Evolutionary conservation across 2,329 filamentous ascomycete genomes (phyloP).

Genomic region (Chaetoscypha palmicola): DNA sequence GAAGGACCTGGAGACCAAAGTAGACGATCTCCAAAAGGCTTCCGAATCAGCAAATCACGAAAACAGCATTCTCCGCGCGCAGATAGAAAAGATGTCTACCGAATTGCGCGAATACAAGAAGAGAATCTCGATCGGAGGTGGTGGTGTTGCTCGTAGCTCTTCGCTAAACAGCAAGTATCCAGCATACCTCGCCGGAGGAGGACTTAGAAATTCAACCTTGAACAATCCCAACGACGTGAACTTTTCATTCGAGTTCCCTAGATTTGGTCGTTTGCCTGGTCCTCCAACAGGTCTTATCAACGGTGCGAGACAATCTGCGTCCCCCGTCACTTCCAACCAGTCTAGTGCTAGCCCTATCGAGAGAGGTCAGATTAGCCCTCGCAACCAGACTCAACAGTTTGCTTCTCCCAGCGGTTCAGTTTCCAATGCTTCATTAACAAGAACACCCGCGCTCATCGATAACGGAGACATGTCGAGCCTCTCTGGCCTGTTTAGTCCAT

Average conservation of each 20-base stretch:
- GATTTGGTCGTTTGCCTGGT: conserved; percentile 69
- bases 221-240: conserved; percentile 65
- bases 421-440: conserved; percentile 26
- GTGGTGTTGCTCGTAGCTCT: conserved; percentile 14
- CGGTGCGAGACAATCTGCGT: conserved; percentile 18
- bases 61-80: conserved; percentile 74
- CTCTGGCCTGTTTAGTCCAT: conserved; percentile 53
- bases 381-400: conserved; percentile 18
- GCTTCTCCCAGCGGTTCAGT: conserved; percentile 32
- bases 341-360: conserved; percentile 20
- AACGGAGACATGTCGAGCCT: conserved; percentile 44
- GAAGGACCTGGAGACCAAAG: conserved; percentile 75
- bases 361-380: conserved; percentile 22
- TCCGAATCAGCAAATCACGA: conserved; percentile 79
- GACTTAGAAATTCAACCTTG: conserved; percentile 42
- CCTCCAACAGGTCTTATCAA: conserved; percentile 29
- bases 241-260: conserved; percentile 94
- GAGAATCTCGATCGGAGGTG: conserved; percentile 55
- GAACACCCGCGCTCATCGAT: conserved; percentile 19
- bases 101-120: conserved; percentile 91
- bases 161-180: conserved; percentile 19
- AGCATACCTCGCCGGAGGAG: conserved; percentile 34
- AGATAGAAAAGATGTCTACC: conserved; percentile 78
- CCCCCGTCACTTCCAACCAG: conserved; percentile 17
- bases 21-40: conserved; percentile 70